Evolutionary conservation across 371 early-diverging fungal species (phyloP).

Genomic region (Circinella umbellata): DNA sequence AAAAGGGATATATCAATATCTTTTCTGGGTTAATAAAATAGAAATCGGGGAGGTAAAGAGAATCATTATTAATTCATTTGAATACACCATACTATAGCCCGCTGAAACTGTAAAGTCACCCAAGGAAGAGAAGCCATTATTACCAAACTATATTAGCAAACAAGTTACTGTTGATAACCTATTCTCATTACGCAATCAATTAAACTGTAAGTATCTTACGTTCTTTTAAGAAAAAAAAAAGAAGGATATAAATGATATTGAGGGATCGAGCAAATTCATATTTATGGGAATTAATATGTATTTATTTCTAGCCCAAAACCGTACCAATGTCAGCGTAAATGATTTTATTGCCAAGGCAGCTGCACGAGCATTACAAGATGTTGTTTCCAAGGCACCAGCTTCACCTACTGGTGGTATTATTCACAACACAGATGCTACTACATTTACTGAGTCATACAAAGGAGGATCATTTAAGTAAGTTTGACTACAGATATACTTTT

Average conservation of each 20-base stretch:
- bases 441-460: conserved; percentile 31
- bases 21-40: not conserved
- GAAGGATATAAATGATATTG: not conserved
- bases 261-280: not conserved
- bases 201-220: conserved; percentile 62
- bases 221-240: no score
- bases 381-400: conserved; percentile 55
- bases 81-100: conserved; percentile 19
- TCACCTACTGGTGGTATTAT: conserved; percentile 34
- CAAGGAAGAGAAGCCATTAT: conserved; percentile 27
- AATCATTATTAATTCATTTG: not conserved
- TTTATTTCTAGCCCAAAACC: conserved; percentile 46
- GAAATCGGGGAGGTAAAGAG: not conserved
- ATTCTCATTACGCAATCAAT: conserved; percentile 64
- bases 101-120: conserved; percentile 22
- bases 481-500: not conserved
- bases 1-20: not conserved
- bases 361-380: conserved; percentile 75
- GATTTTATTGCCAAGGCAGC: conserved; percentile 90
- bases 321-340: conserved; percentile 78
- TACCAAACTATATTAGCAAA: conserved; percentile 66
- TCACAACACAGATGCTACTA: conserved; percentile 16
- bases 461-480: conserved; percentile 50
- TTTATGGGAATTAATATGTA: not conserved
- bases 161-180: conserved; percentile 72